These are phyloP conservation scores for Boletus reticuloceps DNA, from an alignment of 768 basidiomycete species.

Conservation along the genomic window DNA sequence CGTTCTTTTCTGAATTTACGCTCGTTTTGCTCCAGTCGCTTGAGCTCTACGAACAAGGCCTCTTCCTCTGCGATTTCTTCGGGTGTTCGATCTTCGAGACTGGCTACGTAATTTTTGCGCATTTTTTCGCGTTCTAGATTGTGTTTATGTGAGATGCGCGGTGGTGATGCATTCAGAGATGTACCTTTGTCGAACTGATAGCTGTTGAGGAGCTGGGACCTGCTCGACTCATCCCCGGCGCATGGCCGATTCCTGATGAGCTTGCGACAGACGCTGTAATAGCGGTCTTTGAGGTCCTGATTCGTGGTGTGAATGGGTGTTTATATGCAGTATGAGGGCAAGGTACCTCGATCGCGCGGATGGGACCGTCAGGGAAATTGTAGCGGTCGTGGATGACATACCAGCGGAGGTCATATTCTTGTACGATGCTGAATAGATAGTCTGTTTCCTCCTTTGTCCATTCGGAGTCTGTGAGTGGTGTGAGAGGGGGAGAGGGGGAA, in stretches of 20 bases:
- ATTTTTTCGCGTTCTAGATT: slow-evolving; percentile 75
- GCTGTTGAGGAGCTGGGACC: slow-evolving; percentile 61
- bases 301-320: neutral
- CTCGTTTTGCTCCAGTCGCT: slow-evolving; percentile 93
- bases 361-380: slow-evolving; percentile 55
- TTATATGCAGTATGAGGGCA: neutral
- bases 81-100: slow-evolving; percentile 84
- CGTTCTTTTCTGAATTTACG: slow-evolving; percentile 83
- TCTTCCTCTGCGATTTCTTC: slow-evolving; percentile 95
- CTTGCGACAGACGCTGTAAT: slow-evolving; percentile 88
- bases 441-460: slow-evolving; percentile 96
- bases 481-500: neutral
- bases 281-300: slow-evolving; percentile 88
- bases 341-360: slow-evolving; percentile 68
- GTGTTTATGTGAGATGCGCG: neutral
- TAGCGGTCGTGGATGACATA: slow-evolving; percentile 90
- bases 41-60: slow-evolving; percentile 88
- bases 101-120: slow-evolving; percentile 83
- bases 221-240: slow-evolving; percentile 74
- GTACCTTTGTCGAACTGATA: slow-evolving; percentile 88
- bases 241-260: slow-evolving; percentile 84
- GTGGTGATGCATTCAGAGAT: neutral
- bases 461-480: slow-evolving; percentile 52
- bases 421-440: slow-evolving; percentile 79
- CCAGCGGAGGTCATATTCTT: slow-evolving; percentile 86